Conservation (phyloP, 345 rosid species). For the Rhizophora mangle region DNA sequence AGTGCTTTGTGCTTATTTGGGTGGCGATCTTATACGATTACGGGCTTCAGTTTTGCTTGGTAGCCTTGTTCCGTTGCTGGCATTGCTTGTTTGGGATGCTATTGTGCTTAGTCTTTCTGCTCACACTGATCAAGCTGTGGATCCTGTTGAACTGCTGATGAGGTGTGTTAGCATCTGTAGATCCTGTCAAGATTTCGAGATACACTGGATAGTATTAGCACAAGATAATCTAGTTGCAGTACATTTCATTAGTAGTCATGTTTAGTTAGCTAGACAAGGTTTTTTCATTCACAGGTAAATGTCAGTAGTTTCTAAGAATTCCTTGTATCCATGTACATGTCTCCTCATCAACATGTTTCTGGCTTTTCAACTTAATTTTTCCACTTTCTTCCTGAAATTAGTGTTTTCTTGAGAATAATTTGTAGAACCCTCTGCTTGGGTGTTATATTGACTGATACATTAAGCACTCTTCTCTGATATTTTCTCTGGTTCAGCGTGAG, state of each 20-base stretch:
- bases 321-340: too few species aligned
- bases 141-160: constrained; percentile 52
- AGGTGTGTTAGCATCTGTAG: constrained; percentile 26
- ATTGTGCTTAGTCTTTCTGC: constrained; percentile 47
- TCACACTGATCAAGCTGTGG: constrained; percentile 35
- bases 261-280: too few species aligned
- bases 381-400: too few species aligned
- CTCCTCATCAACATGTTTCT: too few species aligned
- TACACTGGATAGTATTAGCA: too few species aligned
- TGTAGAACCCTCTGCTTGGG: not conserved
- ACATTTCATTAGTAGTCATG: too few species aligned
- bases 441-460: too few species aligned
- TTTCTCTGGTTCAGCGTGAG: constrained; percentile 31
- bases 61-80: constrained; percentile 50
- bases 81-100: constrained; percentile 59
- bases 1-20: constrained; percentile 68
- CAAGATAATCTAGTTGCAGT: too few species aligned
- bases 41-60: constrained; percentile 53
- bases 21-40: constrained; percentile 47
- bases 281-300: too few species aligned
- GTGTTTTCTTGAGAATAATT: not conserved
- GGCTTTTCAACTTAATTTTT: too few species aligned
- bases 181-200: too few species aligned
- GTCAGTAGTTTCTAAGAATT: too few species aligned
- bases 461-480: not conserved